Base-by-base conservation (phyloP, 2,329 filamentous ascomycete species). In the Cordyceps tenuipes region DNA sequence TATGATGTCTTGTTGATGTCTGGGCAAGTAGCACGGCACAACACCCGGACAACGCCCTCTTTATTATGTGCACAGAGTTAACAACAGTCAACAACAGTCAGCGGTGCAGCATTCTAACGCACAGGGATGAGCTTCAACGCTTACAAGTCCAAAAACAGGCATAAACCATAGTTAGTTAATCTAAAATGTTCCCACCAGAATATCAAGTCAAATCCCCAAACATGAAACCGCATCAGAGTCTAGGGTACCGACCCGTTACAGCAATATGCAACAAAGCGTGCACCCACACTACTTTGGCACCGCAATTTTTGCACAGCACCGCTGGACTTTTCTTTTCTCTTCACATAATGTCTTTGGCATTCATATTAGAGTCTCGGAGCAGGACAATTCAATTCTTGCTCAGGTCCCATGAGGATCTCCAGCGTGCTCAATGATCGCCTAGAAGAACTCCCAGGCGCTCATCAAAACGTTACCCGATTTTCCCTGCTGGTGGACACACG, bases 311-410 rank as follows among this genome's bases (percentile, higher is more conserved):
- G 50, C 50, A 49, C 31, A 39, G 36, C n/a, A 21, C 53, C 56
- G 46, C 41, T 44, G 43, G 61, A 62, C 62, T 70, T 70, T 73
- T 70, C 73, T 73, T 74, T 79, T 76, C 76, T 73, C 75, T 79
- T 74, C 75, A 77, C 79, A 76, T 80, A 93, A 90, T 90, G 86
- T 90, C 85, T 84, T 80, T 72, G 86, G 87, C 91, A 87, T 89
- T 87, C 85, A 89, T 90, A 89, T 93, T 97, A 97, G 94, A 99
- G 94, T 99, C 94, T 95, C 93, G 92, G 89, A 89, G 86, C 85
- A 89, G 85, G 89, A 85, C 75, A 72, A 72, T 68, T 92, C 90
- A 90, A 83, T 97, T 84, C 89, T 91, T 91, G 86, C 89, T 90
- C 89, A 95, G 90, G 84, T 87, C 83, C 86, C 81, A 75, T 75